Percentiles rank a stretch among this genome's conserved stretches.
Conservation (phyloP, 139 green algal genomes). For the Micromonas pusilla region DNA sequence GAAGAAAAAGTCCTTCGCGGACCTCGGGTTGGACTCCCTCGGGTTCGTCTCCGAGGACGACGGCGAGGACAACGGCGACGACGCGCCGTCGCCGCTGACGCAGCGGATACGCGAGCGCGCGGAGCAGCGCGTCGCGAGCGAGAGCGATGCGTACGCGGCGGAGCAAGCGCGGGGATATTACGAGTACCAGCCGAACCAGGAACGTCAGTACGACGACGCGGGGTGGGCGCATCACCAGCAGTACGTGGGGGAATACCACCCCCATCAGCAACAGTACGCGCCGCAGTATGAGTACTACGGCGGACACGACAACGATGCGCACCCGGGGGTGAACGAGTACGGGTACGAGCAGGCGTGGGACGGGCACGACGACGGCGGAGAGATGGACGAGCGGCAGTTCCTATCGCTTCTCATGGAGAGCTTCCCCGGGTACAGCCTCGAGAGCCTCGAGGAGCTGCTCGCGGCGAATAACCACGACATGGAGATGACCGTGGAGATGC, state of each 20-base stretch:
- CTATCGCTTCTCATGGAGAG: background rate
- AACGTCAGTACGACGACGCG: too few relatives aligned
- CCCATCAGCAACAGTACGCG: too few relatives aligned
- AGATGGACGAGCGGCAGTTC: background rate
- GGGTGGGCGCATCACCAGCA: too few relatives aligned
- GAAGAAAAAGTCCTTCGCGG: background rate
- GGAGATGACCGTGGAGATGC: constrained; percentile 5
- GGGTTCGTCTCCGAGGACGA: constrained; percentile 3
- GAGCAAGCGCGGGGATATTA: background rate
- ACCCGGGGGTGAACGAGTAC: too few relatives aligned
- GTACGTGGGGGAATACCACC: too few relatives aligned
- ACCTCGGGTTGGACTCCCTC: background rate
- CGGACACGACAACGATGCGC: too few relatives aligned
- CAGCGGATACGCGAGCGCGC: background rate
- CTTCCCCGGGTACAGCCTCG: constrained; percentile 4
- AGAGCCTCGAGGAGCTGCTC: constrained; percentile 3
- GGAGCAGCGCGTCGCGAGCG: background rate
- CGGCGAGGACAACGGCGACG: background rate
- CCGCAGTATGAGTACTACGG: too few relatives aligned
- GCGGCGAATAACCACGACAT: background rate
- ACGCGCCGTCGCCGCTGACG: background rate
- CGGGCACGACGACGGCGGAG: background rate
- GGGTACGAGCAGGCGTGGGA: background rate
- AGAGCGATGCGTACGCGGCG: background rate
- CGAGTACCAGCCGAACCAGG: too few relatives aligned